Evolutionary conservation across 306 rosid species (phyloP).

Genomic region (Mimosa bimucronata): DNA sequence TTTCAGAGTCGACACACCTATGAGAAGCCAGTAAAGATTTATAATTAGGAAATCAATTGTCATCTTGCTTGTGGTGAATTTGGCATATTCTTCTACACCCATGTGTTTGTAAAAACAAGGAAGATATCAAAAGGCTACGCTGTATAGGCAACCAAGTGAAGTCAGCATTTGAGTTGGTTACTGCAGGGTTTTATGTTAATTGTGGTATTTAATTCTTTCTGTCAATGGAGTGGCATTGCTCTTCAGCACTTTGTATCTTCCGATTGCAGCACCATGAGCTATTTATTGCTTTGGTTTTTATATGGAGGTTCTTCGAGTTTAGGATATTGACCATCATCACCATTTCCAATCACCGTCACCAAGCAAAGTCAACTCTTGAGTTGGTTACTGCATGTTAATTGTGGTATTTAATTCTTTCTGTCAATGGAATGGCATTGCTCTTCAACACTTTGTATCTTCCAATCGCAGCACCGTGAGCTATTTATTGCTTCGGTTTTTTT

Average conservation of each 20-base stretch:
- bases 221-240: conserved; percentile 52
- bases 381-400: conserved; percentile 51
- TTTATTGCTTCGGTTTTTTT: conserved; percentile 43
- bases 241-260: conserved; percentile 49
- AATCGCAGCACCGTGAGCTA: conserved; percentile 45
- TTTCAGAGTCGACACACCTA: conserved; percentile 83
- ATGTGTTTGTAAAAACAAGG: conserved; percentile 43
- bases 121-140: conserved; percentile 41
- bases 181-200: conserved; percentile 48
- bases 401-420: conserved; percentile 67
- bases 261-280: conserved; percentile 45
- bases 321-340: conserved; percentile 41
- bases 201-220: conserved; percentile 66
- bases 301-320: conserved; percentile 49
- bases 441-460: conserved; percentile 49
- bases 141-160: conserved; percentile 50
- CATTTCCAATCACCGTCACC: too few species aligned
- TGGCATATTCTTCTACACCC: conserved; percentile 37
- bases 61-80: conserved; percentile 44
- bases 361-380: conserved; percentile 48
- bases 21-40: conserved; percentile 92
- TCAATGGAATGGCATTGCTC: conserved; percentile 50
- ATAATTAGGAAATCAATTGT: conserved; percentile 56
- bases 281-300: conserved; percentile 43
- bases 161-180: conserved; percentile 50